Percentiles rank a stretch among this genome's conserved stretches.
Evolutionary conservation across 2,329 filamentous ascomycete genomes (phyloP).

Genomic region (Exophiala sp.): DNA sequence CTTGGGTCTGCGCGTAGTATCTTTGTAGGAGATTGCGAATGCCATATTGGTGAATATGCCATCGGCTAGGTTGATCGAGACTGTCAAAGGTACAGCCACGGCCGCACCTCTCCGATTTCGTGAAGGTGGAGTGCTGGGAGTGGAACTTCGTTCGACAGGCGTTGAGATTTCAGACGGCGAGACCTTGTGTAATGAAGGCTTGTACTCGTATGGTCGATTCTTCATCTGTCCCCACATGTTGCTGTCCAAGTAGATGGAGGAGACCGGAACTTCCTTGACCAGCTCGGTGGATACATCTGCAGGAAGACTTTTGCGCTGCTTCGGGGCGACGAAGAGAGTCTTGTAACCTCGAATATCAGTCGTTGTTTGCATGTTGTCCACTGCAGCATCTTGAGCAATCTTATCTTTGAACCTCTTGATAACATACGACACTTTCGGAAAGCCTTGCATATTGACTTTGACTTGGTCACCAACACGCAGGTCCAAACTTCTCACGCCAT

Average conservation of each 20-base stretch:
- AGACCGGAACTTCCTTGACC: conserved; percentile 43
- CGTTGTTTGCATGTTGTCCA: conserved; percentile 22
- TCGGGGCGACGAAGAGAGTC: conserved; percentile 41
- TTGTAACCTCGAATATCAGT: conserved; percentile 45
- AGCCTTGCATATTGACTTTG: conserved; percentile 43
- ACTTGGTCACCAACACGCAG: conserved; percentile 44
- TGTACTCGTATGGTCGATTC: conserved; percentile 35
- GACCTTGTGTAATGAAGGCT: conserved; percentile 25
- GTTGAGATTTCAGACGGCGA: conserved; percentile 34
- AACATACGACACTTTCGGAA: conserved; percentile 43
- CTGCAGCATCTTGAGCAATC: conserved; percentile 29
- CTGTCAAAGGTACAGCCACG: conserved; percentile 12
- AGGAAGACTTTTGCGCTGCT: conserved; percentile 42
- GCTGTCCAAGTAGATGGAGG: conserved; percentile 45
- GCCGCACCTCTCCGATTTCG: conserved; percentile 33
- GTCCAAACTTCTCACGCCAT: conserved; percentile 44
- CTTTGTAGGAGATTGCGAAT: conserved; percentile 76
- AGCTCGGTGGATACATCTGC: conserved; percentile 30
- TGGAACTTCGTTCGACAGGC: conserved; percentile 38
- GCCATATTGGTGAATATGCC: conserved; percentile 75
- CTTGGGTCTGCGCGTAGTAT: conserved; percentile 53
- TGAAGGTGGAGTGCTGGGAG: conserved; percentile 48
- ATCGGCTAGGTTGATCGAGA: conserved; percentile 9
- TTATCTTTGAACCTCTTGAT: conserved; percentile 41
- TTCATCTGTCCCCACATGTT: conserved; percentile 46